A percentile compares a stretch with the other conserved stretches of the same genome.
Evolutionary conservation across 768 basidiomycete species (phyloP).

Genomic region (Exidia glandulosa): DNA sequence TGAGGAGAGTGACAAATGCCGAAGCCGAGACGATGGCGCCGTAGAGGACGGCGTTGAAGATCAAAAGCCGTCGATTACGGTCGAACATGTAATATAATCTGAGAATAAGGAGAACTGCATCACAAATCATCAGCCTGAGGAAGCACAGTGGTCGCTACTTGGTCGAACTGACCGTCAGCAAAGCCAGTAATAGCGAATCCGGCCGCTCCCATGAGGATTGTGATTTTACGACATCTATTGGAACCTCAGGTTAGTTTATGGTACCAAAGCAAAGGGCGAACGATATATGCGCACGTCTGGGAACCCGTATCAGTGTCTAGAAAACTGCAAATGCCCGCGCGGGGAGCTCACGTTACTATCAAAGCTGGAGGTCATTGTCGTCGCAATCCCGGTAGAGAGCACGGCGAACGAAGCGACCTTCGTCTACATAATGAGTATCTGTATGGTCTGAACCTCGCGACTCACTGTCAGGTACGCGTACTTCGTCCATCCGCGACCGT

Average conservation of each 20-base stretch:
- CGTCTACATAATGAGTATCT: not conserved
- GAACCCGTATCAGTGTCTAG: not conserved
- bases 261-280: too few species aligned
- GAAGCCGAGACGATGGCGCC: not conserved
- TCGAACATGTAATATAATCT: not conserved
- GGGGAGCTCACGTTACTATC: not conserved
- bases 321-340: not conserved
- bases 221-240: too few species aligned
- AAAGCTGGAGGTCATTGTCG: not conserved
- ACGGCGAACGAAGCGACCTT: not conserved
- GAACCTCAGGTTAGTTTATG: too few species aligned
- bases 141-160: not conserved
- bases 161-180: not conserved
- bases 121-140: not conserved
- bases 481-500: not conserved
- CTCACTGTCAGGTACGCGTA: not conserved
- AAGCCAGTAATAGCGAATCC: too few species aligned
- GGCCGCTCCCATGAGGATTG: too few species aligned
- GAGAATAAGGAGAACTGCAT: too few species aligned
- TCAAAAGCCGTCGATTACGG: not conserved
- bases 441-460: not conserved
- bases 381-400: not conserved
- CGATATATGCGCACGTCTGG: too few species aligned
- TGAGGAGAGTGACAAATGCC: not conserved
- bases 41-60: not conserved